These are phyloP conservation scores for Durotheca rogersii DNA, from an alignment of 495 filamentous ascomycete genomes.

Conservation along the genomic window DNA sequence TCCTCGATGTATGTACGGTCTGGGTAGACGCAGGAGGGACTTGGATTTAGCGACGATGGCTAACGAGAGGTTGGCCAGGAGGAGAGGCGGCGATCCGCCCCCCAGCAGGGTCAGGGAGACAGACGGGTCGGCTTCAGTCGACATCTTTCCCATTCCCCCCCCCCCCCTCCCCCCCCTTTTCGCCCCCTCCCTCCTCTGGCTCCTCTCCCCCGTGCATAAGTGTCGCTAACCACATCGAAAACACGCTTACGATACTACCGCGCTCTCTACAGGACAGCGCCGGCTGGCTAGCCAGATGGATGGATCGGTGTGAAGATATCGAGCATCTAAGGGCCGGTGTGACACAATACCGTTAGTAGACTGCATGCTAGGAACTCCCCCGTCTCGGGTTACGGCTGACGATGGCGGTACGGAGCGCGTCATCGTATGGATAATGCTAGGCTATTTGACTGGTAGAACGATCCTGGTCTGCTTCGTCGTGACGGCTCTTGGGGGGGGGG, in stretches of 20 bases:
- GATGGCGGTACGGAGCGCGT: no score
- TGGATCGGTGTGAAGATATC: constrained; percentile 1
- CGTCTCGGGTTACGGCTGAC: not conserved
- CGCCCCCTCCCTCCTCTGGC: no score
- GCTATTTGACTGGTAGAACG: not conserved
- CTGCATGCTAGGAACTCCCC: not conserved
- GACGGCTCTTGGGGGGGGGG: no score
- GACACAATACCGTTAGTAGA: not conserved
- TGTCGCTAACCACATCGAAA: no score
- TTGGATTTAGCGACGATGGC: not conserved
- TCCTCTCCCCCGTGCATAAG: no score
- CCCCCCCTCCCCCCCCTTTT: no score
- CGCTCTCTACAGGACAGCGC: no score
- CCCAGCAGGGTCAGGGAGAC: not conserved
- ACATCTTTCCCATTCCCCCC: no score
- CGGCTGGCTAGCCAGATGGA: no score
- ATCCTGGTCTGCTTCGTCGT: not conserved
- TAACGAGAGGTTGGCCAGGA: not conserved
- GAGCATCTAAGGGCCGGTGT: not conserved
- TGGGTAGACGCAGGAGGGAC: not conserved
- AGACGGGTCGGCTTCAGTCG: no score
- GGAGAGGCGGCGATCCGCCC: not conserved
- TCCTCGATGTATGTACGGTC: not conserved
- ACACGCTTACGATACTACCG: no score
- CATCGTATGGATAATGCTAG: not conserved